These are phyloP conservation scores for Boechera stricta DNA, from an alignment of 345 rosid species.

Conservation along the genomic window DNA sequence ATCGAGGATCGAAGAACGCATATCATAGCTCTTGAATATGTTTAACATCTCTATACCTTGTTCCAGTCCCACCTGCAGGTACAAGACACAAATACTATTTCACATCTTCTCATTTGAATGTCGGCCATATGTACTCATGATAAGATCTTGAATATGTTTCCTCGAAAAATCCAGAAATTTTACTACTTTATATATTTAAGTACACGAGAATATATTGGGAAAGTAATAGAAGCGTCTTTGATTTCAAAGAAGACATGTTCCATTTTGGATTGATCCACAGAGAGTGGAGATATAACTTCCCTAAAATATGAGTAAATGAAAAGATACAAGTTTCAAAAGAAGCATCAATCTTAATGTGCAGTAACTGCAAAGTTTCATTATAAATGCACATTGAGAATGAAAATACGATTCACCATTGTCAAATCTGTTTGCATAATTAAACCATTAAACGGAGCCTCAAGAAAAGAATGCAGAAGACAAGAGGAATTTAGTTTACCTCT, in stretches of 20 bases:
- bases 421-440: not conserved
- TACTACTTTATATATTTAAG: not conserved
- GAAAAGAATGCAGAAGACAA: constrained; percentile 8
- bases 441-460: not conserved
- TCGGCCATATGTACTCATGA: not conserved
- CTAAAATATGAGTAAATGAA: not conserved
- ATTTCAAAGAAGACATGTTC: not conserved
- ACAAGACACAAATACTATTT: not conserved
- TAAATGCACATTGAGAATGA: not conserved
- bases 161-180: not conserved
- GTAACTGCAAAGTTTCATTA: not conserved
- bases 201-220: too few species aligned
- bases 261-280: not conserved
- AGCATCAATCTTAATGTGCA: not conserved
- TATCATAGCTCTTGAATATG: constrained; percentile 58
- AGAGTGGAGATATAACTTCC: not conserved
- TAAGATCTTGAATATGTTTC: not conserved
- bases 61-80: constrained; percentile 63
- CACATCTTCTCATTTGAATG: constrained; percentile 7
- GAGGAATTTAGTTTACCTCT: constrained; percentile 57
- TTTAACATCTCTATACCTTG: constrained; percentile 76
- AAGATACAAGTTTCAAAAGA: not conserved
- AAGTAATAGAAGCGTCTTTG: not conserved
- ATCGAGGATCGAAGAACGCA: constrained; percentile 69
- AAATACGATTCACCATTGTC: not conserved